Base-by-base conservation (phyloP, 768 basidiomycete genomes). In the Termitomyces sp. region DNA sequence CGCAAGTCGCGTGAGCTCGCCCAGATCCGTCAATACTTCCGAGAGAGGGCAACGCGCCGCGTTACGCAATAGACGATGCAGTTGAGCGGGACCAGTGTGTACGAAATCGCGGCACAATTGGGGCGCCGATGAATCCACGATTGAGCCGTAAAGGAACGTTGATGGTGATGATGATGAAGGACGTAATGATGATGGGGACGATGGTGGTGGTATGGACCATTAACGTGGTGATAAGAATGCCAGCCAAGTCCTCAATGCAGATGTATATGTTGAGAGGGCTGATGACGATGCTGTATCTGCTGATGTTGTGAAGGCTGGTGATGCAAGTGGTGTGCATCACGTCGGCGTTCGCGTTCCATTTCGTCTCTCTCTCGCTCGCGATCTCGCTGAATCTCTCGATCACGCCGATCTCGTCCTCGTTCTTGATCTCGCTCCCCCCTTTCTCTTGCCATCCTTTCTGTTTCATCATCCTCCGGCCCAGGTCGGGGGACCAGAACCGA, bases 151-250 rank as follows among this genome's bases (percentile, higher is more conserved):
- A 73, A 40, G 54, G 64, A 59, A 46, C 65, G 44, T 14, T 58
- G 66, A 55, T 73, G 76, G 41, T 77, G 77, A 59, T 75, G 76
- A 58, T 75, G 75, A 58, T 76, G 78, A 7, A 77, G 66, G 59
- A 77, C 75, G 61, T 84, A 83, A 58, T 83, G 81, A 58, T 86
- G 83, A 53, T 81, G 81, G n/a, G 73, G 74, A 2, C 71, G 64
- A 30, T 76, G 77, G 54, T 78, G 81, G 62, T 76, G 82, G 59
- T 82, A 81, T 56, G 79, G 75, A 50, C 73, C 73, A 50, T 66
- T 66, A 5, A 66, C 64, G 55, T 77, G 75, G 55, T 77, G 72
- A 57, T 75, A 75, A 5, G 65, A 48, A 63, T 68, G 72, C 36
- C 50, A 26, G 6, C 65, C 51, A 30, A 38, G 59, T 33, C 64